Percentiles rank a stretch among this genome's conserved stretches.
Conservation (phyloP, 768 basidiomycete species). For the Xerocomellus intermedius region DNA sequence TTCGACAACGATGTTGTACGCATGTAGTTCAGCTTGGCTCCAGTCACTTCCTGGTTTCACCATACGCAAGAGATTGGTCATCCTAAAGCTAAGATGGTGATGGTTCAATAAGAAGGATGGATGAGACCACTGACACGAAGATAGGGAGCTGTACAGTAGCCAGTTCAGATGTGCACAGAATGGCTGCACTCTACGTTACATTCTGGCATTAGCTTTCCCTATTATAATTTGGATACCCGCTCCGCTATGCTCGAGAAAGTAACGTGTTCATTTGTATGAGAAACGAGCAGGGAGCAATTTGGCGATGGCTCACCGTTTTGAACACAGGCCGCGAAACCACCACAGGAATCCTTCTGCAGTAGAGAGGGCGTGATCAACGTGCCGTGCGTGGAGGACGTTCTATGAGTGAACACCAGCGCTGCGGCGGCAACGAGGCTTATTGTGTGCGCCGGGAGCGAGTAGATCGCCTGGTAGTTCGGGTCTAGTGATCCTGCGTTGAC, state of each 20-base stretch:
- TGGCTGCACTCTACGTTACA: too few species aligned
- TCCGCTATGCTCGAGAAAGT: slow-evolving; percentile 80
- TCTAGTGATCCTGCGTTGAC: not conserved
- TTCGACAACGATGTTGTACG: not conserved
- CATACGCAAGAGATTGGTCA: not conserved
- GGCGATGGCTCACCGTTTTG: slow-evolving; percentile 58
- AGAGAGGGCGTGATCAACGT: slow-evolving; percentile 42
- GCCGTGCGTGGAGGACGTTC: slow-evolving; percentile 18
- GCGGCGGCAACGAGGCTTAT: too few species aligned
- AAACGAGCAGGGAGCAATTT: not conserved
- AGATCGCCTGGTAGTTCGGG: not conserved
- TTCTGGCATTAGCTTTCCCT: too few species aligned
- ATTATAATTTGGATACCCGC: too few species aligned
- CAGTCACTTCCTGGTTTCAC: not conserved
- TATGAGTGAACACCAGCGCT: not conserved
- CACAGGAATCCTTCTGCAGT: slow-evolving; percentile 84
- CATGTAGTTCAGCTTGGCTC: not conserved
- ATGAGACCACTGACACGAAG: too few species aligned
- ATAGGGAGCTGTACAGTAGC: too few species aligned
- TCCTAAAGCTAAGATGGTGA: not conserved
- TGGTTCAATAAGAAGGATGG: too few species aligned
- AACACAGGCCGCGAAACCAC: slow-evolving; percentile 87
- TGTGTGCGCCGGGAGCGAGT: not conserved
- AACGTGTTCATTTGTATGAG: slow-evolving; percentile 46
- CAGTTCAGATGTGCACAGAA: too few species aligned